A percentile compares a stretch with the other conserved stretches of the same genome.
These are phyloP conservation scores for Coniochaeta sp. DNA, from an alignment of 2,329 filamentous ascomycete genomes.

Conservation along the genomic window DNA sequence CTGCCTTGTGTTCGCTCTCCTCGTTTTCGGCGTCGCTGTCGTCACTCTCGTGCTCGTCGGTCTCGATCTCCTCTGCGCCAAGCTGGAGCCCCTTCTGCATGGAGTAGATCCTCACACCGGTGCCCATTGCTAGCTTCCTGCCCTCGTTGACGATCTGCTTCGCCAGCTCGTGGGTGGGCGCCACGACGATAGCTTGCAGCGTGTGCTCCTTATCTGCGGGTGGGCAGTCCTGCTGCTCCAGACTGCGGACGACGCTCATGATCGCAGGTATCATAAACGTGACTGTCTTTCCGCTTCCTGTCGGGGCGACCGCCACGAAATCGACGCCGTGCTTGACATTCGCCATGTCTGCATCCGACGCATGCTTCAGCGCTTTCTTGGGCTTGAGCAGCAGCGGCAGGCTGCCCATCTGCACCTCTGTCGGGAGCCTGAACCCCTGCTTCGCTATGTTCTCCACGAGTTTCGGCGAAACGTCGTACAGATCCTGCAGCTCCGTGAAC, in stretches of 20 bases:
- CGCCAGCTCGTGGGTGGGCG: slow-evolving; percentile 72
- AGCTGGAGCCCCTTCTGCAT: slow-evolving; percentile 82
- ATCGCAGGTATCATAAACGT: slow-evolving; percentile 86
- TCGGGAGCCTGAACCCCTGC: slow-evolving; percentile 84
- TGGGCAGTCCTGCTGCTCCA: slow-evolving; percentile 29
- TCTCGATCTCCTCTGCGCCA: slow-evolving; percentile 31
- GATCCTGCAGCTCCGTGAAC: slow-evolving; percentile 64
- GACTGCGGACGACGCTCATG: slow-evolving; percentile 59
- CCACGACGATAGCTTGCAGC: slow-evolving; percentile 63
- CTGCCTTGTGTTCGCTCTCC: slow-evolving; percentile 1
- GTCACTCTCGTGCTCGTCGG: slow-evolving; percentile 6
- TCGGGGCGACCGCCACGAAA: slow-evolving; percentile 84
- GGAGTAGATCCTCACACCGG: slow-evolving; percentile 69
- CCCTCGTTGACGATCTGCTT: slow-evolving; percentile 80
- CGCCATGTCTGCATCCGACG: slow-evolving; percentile 25
- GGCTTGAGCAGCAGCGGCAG: slow-evolving; percentile 69
- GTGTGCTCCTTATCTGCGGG: slow-evolving; percentile 36
- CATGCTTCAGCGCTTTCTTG: slow-evolving; percentile 36
- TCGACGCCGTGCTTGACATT: slow-evolving; percentile 44
- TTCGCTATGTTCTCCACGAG: slow-evolving; percentile 71
- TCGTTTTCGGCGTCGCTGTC: background rate
- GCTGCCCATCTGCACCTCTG: slow-evolving; percentile 85
- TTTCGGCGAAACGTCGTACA: slow-evolving; percentile 66
- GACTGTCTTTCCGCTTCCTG: slow-evolving; percentile 92
- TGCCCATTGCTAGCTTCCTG: slow-evolving; percentile 69